These are phyloP conservation scores for Chytriomyces sp. DNA, from an alignment of 192 early-diverging fungal species.

Conservation along the genomic window DNA sequence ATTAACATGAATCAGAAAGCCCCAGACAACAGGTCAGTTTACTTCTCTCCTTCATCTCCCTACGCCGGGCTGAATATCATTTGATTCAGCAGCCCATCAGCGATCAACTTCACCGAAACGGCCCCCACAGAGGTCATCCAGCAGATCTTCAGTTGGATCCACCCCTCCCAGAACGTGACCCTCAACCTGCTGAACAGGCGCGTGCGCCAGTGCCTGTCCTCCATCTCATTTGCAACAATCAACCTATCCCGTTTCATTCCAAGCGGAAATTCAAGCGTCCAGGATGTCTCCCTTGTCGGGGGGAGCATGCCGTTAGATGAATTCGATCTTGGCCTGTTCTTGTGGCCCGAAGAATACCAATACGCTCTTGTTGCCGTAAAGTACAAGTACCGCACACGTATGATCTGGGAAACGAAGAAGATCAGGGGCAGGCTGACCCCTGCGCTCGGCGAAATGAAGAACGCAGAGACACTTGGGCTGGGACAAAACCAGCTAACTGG, in stretches of 20 bases:
- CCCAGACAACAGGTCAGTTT: no score
- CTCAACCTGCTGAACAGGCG: background rate
- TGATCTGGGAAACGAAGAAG: background rate
- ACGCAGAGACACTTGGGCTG: background rate
- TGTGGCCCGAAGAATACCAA: background rate
- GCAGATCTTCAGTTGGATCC: background rate
- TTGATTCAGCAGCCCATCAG: no score
- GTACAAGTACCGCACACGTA: background rate
- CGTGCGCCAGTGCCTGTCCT: background rate
- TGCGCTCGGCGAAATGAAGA: background rate
- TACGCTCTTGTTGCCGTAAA: background rate
- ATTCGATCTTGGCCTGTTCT: background rate
- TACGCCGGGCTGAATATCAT: no score
- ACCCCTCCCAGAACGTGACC: background rate
- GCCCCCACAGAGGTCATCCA: background rate
- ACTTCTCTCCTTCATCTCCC: no score
- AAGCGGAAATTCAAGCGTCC: background rate
- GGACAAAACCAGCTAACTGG: constrained; percentile 1
- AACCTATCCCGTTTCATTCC: background rate
- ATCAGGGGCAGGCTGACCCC: background rate
- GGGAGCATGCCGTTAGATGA: background rate
- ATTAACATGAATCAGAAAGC: no score
- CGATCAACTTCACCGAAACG: background rate
- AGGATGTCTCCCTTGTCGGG: background rate
- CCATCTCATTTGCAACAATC: background rate